Conservation (phyloP, 345 rosid genomes). For the Gossypium australe region DNA sequence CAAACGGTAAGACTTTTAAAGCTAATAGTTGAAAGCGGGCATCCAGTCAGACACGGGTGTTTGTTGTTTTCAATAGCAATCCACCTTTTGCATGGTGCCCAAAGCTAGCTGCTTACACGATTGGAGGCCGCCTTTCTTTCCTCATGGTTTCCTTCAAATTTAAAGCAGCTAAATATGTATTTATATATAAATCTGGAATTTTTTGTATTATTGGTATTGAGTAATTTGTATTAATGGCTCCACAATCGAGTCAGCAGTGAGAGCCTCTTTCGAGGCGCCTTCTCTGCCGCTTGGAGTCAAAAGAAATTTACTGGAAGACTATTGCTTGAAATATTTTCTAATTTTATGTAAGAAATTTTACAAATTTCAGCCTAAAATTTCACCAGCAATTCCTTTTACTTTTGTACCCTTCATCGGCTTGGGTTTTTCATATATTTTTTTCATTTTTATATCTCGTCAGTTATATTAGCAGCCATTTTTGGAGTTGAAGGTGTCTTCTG, state of each 20-base stretch:
- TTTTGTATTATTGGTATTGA: background rate
- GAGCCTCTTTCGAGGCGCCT: conserved; percentile 22
- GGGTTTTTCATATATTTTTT: too few relatives aligned
- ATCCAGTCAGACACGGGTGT: conserved; percentile 33
- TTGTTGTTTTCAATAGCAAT: conserved; percentile 21
- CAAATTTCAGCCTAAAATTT: background rate
- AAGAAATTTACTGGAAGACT: conserved; percentile 1
- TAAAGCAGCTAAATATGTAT: conserved; percentile 21
- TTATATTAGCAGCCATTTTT: too few relatives aligned
- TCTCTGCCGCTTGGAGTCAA: conserved; percentile 37
- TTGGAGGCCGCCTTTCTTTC: conserved; percentile 11
- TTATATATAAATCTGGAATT: too few relatives aligned
- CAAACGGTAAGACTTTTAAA: too few relatives aligned
- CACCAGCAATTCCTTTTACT: background rate
- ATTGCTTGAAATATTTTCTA: background rate
- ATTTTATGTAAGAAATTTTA: background rate
- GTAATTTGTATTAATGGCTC: conserved; percentile 15
- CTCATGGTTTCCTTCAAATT: conserved; percentile 20
- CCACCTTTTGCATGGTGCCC: conserved; percentile 38
- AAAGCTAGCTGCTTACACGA: conserved; percentile 24
- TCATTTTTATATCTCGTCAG: too few relatives aligned
- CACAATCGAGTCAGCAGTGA: conserved; percentile 25
- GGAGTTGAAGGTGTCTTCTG: too few relatives aligned
- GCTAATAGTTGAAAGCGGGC: background rate
- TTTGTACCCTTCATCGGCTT: too few relatives aligned